Percentiles rank a stretch among this genome's conserved stretches.
phyloP scores from a whole-genome alignment of 2,329 filamentous ascomycete genomes.

The Fusarium virguliforme region DNA sequence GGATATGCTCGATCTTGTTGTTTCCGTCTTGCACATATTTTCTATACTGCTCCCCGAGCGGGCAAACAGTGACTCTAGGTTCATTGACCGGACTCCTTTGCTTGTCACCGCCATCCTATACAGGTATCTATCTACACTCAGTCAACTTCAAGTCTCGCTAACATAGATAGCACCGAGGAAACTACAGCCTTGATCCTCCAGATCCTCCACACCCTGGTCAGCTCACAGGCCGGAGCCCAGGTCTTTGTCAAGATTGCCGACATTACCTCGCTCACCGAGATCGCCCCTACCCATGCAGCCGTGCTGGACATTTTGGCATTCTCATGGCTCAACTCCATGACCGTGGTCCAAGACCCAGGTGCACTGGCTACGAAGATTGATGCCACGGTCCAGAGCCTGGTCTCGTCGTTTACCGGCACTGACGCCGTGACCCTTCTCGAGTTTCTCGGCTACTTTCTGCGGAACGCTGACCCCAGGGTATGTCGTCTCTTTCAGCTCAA shows the following conservation, averaged over 20 bases:
- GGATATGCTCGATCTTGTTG: constrained; percentile 75
- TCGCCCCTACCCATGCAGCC: constrained; percentile 68
- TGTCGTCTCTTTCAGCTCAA: constrained; percentile 36
- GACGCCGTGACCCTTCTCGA: constrained; percentile 73
- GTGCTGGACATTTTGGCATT: constrained; percentile 71
- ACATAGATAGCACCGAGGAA: constrained; percentile 63
- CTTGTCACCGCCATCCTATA: constrained; percentile 69
- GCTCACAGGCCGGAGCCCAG: constrained; percentile 65
- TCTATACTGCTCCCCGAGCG: constrained; percentile 69
- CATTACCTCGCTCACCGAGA: constrained; percentile 70
- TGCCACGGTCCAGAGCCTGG: constrained; percentile 63
- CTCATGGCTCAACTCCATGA: constrained; percentile 70
- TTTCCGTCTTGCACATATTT: constrained; percentile 76
- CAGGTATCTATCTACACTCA: constrained; percentile 60
- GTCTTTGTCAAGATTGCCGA: constrained; percentile 67
- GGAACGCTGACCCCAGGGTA: constrained; percentile 66
- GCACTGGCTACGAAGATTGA: constrained; percentile 62
- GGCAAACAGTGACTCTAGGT: constrained; percentile 61
- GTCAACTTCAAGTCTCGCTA: not conserved
- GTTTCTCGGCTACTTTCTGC: constrained; percentile 70
- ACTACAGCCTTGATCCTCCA: constrained; percentile 70
- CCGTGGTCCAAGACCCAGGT: constrained; percentile 51
- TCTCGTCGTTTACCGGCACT: constrained; percentile 70
- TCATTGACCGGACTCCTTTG: constrained; percentile 68
- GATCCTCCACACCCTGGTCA: constrained; percentile 71